phyloP scores from a whole-genome alignment of 768 basidiomycete genomes.

The Pleurotus salmoneostramineus region DNA sequence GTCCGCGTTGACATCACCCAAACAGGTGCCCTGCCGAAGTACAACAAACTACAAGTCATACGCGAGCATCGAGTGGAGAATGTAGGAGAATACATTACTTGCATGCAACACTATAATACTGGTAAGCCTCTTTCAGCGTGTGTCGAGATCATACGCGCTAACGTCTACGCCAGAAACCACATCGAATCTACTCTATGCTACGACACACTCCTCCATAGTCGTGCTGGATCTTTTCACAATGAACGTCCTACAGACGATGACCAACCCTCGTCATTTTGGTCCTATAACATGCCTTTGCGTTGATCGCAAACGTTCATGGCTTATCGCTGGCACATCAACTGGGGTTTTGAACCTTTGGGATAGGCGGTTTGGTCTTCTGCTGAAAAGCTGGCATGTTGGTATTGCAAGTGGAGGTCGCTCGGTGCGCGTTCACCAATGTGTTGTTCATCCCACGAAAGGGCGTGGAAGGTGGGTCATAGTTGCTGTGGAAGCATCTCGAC shows the following conservation, averaged over 20 bases:
- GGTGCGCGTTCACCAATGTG: constrained; percentile 67
- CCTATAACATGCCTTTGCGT: constrained; percentile 83
- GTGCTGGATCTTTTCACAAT: constrained; percentile 85
- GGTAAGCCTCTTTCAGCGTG: constrained; percentile 38
- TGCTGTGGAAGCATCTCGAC: constrained; percentile 56
- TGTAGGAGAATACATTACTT: constrained; percentile 77
- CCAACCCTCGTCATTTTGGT: constrained; percentile 83
- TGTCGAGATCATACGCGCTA: neutral
- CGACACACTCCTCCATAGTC: constrained; percentile 72
- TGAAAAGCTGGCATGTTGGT: constrained; percentile 85
- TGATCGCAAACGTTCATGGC: constrained; percentile 83
- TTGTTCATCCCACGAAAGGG: constrained; percentile 83
- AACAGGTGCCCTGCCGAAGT: constrained; percentile 73
- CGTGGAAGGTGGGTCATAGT: constrained; percentile 91
- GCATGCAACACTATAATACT: constrained; percentile 77
- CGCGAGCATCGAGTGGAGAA: constrained; percentile 75
- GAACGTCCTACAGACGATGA: constrained; percentile 70
- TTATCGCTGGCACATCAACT: constrained; percentile 81
- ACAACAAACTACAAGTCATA: constrained; percentile 74
- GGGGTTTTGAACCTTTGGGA: constrained; percentile 93
- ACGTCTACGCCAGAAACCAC: constrained; percentile 42
- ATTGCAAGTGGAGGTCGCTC: constrained; percentile 46
- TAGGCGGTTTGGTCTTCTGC: constrained; percentile 83
- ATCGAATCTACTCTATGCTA: constrained; percentile 83
- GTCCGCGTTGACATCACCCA: constrained; percentile 77